A percentile compares a stretch with the other conserved stretches of the same genome.
Evolutionary conservation across 495 filamentous ascomycete species (phyloP).

Genomic region (Penicillium psychrofluorescens): DNA sequence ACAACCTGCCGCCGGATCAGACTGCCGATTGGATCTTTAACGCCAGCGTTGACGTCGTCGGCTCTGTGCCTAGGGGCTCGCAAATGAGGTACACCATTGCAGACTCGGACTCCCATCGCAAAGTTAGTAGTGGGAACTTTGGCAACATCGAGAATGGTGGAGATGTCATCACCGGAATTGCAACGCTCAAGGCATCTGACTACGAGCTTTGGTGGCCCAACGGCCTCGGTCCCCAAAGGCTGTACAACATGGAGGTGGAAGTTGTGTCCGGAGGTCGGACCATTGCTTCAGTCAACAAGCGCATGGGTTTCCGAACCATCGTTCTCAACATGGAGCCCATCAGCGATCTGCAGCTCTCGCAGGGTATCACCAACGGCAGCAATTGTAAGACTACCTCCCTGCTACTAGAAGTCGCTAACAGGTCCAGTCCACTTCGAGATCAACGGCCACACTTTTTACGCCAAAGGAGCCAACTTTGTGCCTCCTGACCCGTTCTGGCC

Average conservation of each 20-base stretch:
- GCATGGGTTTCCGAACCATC: slow-evolving; percentile 61
- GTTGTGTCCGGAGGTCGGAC: slow-evolving; percentile 25
- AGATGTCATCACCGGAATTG: slow-evolving; percentile 45
- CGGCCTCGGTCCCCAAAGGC: slow-evolving; percentile 51
- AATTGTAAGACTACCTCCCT: slow-evolving; percentile 35
- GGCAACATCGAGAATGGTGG: slow-evolving; percentile 34
- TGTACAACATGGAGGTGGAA: slow-evolving; percentile 51
- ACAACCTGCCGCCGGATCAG: slow-evolving; percentile 54
- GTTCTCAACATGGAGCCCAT: slow-evolving; percentile 56
- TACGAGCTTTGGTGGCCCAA: slow-evolving; percentile 61
- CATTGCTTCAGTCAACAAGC: slow-evolving; percentile 45
- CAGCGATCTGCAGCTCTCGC: slow-evolving; percentile 46
- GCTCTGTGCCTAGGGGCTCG: slow-evolving; percentile 39
- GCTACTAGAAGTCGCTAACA: no score
- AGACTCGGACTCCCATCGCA: slow-evolving; percentile 35
- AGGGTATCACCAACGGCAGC: slow-evolving; percentile 52
- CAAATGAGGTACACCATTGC: slow-evolving; percentile 45
- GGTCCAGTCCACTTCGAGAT: slow-evolving; percentile 49
- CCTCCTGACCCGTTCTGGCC: slow-evolving; percentile 64
- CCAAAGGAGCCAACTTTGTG: slow-evolving; percentile 61
- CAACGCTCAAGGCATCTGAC: slow-evolving; percentile 29
- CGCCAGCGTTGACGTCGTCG: slow-evolving; percentile 58
- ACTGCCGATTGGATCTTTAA: slow-evolving; percentile 59
- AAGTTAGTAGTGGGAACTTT: slow-evolving; percentile 37
- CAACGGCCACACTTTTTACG: slow-evolving; percentile 62